A percentile compares a stretch with the other conserved stretches of the same genome.
Conservation (phyloP, 768 basidiomycete genomes). For the Lentinus tigrinus region DNA sequence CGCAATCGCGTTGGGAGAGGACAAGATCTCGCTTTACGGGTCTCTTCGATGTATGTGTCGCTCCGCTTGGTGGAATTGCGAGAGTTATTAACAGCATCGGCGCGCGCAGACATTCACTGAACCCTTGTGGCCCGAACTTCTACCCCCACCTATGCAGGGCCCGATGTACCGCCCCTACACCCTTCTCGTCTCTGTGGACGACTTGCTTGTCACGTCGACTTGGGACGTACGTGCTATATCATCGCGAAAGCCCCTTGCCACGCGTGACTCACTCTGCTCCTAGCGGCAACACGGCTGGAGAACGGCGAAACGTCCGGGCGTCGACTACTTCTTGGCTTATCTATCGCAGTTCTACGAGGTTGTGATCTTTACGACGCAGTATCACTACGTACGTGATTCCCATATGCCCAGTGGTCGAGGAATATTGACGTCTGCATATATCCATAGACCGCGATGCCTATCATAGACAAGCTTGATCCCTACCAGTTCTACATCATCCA, state of each 20-base stretch:
- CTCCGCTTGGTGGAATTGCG: neutral
- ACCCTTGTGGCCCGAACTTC: constrained; percentile 88
- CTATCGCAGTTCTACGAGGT: constrained; percentile 98
- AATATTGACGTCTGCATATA: neutral
- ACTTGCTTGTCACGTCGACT: constrained; percentile 84
- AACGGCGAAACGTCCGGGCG: constrained; percentile 95
- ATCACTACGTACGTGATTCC: constrained; percentile 71
- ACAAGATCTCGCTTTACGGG: constrained; percentile 61
- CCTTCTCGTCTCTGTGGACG: constrained; percentile 86
- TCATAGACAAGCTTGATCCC: constrained; percentile 92
- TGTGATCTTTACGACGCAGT: constrained; percentile 91
- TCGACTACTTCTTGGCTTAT: constrained; percentile 97
- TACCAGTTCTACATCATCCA: constrained; percentile 88
- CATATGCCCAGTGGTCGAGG: neutral
- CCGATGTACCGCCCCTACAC: constrained; percentile 91
- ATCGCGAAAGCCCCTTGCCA: neutral
- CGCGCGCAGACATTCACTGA: constrained; percentile 79
- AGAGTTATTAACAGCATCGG: neutral
- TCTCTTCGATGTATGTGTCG: constrained; percentile 62
- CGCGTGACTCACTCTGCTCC: neutral
- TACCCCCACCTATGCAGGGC: constrained; percentile 81
- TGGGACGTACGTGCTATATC: constrained; percentile 81
- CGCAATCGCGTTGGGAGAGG: constrained; percentile 62
- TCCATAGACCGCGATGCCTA: constrained; percentile 78
- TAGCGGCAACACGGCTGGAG: constrained; percentile 94